Conservation (phyloP, 1,284 basidiomycete genomes). For the Laetiporus sulphureus region DNA sequence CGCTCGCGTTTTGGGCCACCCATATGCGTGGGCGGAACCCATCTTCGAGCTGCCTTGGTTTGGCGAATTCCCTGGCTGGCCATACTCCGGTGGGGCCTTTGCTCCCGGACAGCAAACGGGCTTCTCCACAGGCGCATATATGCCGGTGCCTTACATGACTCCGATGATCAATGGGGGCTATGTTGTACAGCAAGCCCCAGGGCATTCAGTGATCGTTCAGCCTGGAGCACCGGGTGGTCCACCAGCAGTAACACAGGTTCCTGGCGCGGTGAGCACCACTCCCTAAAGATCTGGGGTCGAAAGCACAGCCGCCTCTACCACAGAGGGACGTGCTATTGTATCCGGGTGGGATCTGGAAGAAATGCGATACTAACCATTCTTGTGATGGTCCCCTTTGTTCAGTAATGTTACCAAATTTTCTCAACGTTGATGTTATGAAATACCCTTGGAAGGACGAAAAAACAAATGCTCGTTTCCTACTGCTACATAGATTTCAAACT, state of each 20-base stretch:
- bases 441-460: too few relatives aligned
- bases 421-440: too few relatives aligned
- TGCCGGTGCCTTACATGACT: conserved; percentile 9
- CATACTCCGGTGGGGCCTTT: conserved; percentile 16
- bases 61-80: conserved; percentile 39
- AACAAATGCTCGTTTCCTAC: too few relatives aligned
- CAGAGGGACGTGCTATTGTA: too few relatives aligned
- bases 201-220: conserved; percentile 65
- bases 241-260: conserved; percentile 56
- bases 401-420: too few relatives aligned
- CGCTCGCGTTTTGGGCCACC: conserved; percentile 36
- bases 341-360: too few relatives aligned
- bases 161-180: conserved; percentile 19
- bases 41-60: conserved; percentile 48
- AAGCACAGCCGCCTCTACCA: neutral
- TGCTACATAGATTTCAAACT: too few relatives aligned
- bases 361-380: too few relatives aligned
- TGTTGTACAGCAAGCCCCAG: conserved; percentile 44
- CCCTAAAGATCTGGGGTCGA: neutral
- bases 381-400: too few relatives aligned
- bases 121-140: conserved; percentile 20
- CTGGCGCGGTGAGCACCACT: conserved; percentile 31
- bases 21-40: conserved; percentile 42
- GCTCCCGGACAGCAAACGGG: conserved; percentile 11
- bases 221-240: conserved; percentile 54